Percentiles rank a stretch among this genome's conserved stretches.
phyloP scores from a whole-genome alignment of 2,329 filamentous ascomycete species.

The Apiospora aurea region DNA sequence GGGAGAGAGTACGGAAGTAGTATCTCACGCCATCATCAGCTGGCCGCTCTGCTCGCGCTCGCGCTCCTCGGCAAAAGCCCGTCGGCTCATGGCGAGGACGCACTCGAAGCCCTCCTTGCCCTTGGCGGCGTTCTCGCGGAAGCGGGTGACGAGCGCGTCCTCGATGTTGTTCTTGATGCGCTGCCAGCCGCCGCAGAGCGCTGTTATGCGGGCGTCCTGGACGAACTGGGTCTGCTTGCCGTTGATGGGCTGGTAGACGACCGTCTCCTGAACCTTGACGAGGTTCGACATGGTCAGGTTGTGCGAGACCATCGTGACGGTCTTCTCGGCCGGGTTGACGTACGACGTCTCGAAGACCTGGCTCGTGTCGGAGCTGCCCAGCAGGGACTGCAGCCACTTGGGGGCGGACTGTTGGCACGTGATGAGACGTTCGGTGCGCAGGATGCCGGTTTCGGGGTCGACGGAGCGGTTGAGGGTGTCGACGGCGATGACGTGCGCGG shows the following conservation, averaged over 20 bases:
- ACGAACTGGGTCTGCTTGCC: conserved; percentile 76
- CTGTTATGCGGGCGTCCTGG: conserved; percentile 92
- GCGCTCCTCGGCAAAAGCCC: conserved; percentile 90
- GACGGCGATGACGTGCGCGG: conserved; percentile 94
- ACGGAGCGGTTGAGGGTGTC: conserved; percentile 82
- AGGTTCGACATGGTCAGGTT: conserved; percentile 95
- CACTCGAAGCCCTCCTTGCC: conserved; percentile 95
- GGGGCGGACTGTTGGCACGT: conserved; percentile 71
- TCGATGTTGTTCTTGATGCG: conserved; percentile 97
- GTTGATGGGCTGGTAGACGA: conserved; percentile 75
- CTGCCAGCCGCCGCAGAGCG: conserved; percentile 95
- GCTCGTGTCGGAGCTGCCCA: conserved; percentile 81
- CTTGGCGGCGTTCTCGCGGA: conserved; percentile 89
- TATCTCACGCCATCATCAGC: conserved; percentile 36
- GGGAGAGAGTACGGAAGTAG: too few relatives aligned
- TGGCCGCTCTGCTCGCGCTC: conserved; percentile 57
- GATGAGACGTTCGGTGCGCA: conserved; percentile 68
- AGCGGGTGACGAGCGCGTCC: conserved; percentile 86
- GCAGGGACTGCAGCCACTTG: conserved; percentile 80
- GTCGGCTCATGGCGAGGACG: conserved; percentile 90
- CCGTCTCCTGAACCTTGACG: conserved; percentile 90
- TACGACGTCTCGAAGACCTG: conserved; percentile 96
- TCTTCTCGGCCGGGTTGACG: conserved; percentile 82
- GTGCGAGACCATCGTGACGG: conserved; percentile 94
- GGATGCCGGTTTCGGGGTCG: conserved; percentile 63